Percentiles rank a stretch among this genome's conserved stretches.
phyloP scores from a whole-genome alignment of 2,329 filamentous ascomycete genomes.

The Paecilomyces niveus region DNA sequence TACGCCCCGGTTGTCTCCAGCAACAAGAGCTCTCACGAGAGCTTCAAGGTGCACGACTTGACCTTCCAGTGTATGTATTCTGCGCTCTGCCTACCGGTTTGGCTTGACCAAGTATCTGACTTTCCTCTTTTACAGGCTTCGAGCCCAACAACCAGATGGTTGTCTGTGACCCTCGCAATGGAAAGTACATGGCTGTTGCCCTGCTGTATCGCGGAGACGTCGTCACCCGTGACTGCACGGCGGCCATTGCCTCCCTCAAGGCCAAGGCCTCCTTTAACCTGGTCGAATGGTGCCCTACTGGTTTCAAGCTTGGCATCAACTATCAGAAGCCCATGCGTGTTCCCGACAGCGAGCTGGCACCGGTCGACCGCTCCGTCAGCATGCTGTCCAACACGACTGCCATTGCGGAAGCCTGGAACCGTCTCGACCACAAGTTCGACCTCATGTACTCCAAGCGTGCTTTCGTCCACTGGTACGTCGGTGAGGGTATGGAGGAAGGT shows the following conservation, averaged over 20 bases:
- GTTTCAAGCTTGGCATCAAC: conserved; percentile 64
- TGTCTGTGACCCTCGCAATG: conserved; percentile 58
- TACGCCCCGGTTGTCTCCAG: conserved; percentile 60
- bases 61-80: conserved; percentile 53
- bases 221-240: conserved; percentile 54
- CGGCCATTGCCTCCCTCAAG: conserved; percentile 56
- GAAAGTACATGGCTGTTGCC: conserved; percentile 63
- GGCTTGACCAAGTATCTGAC: conserved; percentile 4
- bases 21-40: conserved; percentile 74
- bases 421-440: conserved; percentile 61
- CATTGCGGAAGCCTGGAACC: conserved; percentile 58
- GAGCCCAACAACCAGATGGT: conserved; percentile 66
- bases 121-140: conserved; percentile 41
- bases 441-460: conserved; percentile 64
- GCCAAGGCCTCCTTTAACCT: conserved; percentile 59
- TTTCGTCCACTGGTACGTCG: conserved; percentile 70
- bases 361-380: conserved; percentile 49
- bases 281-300: conserved; percentile 63
- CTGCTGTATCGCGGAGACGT: conserved; percentile 61
- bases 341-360: conserved; percentile 47
- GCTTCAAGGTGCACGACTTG: conserved; percentile 74
- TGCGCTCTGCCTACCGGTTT: background rate
- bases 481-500: conserved; percentile 88
- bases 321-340: conserved; percentile 53
- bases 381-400: conserved; percentile 64